phyloP scores from a whole-genome alignment of 2,329 filamentous ascomycete species.

The Verticillium nonalfalfae region DNA sequence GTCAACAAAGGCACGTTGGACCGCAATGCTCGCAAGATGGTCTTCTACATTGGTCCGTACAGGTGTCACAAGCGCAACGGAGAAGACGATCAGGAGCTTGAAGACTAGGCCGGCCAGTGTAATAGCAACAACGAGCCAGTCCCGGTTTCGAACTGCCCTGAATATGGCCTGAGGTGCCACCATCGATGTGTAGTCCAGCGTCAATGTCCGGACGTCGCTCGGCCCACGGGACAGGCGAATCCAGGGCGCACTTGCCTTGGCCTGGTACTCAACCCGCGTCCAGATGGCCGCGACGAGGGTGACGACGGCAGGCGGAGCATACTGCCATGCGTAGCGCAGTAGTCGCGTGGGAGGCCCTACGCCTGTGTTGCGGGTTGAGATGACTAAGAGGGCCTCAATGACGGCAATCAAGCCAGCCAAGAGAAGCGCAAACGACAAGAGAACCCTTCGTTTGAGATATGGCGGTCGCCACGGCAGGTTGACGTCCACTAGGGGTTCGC shows the following conservation, averaged over 20 bases:
- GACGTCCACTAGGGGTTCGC: slow-evolving; percentile 17
- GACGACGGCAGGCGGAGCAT: slow-evolving; percentile 25
- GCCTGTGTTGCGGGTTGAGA: slow-evolving; percentile 22
- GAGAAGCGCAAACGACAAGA: slow-evolving; percentile 20
- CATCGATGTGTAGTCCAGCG: slow-evolving; percentile 28
- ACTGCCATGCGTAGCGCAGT: slow-evolving; percentile 29
- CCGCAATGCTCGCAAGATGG: slow-evolving; percentile 15
- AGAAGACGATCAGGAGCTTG: slow-evolving; percentile 24
- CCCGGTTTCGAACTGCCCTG: slow-evolving; percentile 22
- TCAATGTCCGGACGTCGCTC: slow-evolving; percentile 21
- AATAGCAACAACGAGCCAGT: slow-evolving; percentile 24
- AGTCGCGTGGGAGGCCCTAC: slow-evolving; percentile 16
- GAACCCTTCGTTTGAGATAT: slow-evolving; percentile 24
- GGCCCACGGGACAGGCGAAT: slow-evolving; percentile 22
- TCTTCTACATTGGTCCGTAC: slow-evolving; percentile 17
- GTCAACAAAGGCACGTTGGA: slow-evolving; percentile 21
- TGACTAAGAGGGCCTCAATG: slow-evolving; percentile 21
- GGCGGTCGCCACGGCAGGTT: slow-evolving; percentile 26
- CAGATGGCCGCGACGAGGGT: slow-evolving; percentile 24
- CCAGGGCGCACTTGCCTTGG: slow-evolving; percentile 30
- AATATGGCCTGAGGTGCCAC: slow-evolving; percentile 19
- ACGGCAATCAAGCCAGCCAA: slow-evolving; percentile 20
- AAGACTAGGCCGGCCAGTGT: slow-evolving; percentile 21
- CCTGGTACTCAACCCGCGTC: slow-evolving; percentile 30
- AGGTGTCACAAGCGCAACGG: slow-evolving; percentile 28